Conservation (phyloP, 2,329 filamentous ascomycete genomes). For the Gnomoniopsis sp. region DNA sequence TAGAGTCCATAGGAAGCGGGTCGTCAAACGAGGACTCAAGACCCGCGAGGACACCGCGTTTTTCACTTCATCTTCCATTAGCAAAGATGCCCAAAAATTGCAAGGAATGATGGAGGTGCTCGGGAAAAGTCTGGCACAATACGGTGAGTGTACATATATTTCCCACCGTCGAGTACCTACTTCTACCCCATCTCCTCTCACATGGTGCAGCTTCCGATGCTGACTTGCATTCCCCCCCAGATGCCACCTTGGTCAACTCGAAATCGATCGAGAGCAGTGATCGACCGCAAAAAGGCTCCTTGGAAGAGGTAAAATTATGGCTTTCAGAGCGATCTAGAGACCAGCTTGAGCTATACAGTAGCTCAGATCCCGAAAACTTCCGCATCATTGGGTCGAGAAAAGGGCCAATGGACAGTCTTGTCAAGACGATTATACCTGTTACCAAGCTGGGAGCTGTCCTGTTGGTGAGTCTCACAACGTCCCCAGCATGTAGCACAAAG, state of each 20-base stretch:
- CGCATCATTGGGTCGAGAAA: background rate
- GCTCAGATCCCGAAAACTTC: background rate
- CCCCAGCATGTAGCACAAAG: background rate
- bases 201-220: too few relatives aligned
- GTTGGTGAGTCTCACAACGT: background rate
- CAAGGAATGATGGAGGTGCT: background rate
- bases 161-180: too few relatives aligned
- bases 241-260: background rate
- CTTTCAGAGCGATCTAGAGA: background rate
- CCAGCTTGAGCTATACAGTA: background rate
- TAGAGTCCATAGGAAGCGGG: too few relatives aligned
- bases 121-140: background rate
- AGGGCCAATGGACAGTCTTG: conserved; percentile 1
- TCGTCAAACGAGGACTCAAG: background rate
- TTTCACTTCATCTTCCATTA: background rate
- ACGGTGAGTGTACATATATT: background rate
- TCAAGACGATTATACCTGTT: background rate
- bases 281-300: background rate
- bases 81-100: background rate
- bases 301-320: background rate
- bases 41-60: background rate
- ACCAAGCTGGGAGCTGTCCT: background rate
- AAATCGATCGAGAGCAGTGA: background rate
- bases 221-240: too few relatives aligned
- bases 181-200: too few relatives aligned